Base-by-base conservation (phyloP, 768 basidiomycete genomes). In the Podaxis sp. region DNA sequence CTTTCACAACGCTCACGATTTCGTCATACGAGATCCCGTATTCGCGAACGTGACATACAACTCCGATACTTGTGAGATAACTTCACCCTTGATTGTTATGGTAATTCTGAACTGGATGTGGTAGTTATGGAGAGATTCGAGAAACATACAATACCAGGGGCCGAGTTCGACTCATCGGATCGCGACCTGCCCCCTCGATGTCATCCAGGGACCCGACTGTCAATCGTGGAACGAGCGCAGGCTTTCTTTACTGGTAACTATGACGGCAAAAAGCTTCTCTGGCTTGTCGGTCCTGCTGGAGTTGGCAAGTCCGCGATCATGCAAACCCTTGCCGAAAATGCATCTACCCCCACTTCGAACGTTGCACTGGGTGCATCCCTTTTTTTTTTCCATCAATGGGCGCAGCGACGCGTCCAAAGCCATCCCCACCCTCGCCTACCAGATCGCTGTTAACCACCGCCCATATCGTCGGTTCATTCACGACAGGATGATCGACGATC, bases 371-470 rank as follows among this genome's bases (percentile, higher is more conserved):
- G 28, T 7, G 56, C 56, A n/a, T 48, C 44, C 44, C 17, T 58
- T 8, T 58, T 58, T 44, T 58, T 48, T 24, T n/a, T n/a, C 44
- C 15, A 15, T 46, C 22, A 58, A 58, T n/a, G 56, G 20, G 2
- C 56, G 41, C 13, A 28, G 30, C 46, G 56, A 58, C n/a, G 33
- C 44, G 8, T 48, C 41, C 26, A 48, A 48, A 56, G 22, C n/a
- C n/a, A 33, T 8, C 46, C 11, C 33, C n/a, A 72, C 69, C 0
- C 52, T 74, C 2, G 65, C 69, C 1, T 67, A 65, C 37, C 70
- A 74, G 28, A 62, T 74, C n/a, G n/a, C n/a, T n/a, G n/a, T n/a
- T n/a, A n/a, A n/a, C n/a, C n/a, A n/a, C n/a, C n/a, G n/a, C n/a
- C n/a, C n/a, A n/a, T n/a, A n/a, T n/a, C n/a, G n/a, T n/a, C n/a